Conservation (phyloP, 306 rosid species). For the Castanea mollissima region DNA sequence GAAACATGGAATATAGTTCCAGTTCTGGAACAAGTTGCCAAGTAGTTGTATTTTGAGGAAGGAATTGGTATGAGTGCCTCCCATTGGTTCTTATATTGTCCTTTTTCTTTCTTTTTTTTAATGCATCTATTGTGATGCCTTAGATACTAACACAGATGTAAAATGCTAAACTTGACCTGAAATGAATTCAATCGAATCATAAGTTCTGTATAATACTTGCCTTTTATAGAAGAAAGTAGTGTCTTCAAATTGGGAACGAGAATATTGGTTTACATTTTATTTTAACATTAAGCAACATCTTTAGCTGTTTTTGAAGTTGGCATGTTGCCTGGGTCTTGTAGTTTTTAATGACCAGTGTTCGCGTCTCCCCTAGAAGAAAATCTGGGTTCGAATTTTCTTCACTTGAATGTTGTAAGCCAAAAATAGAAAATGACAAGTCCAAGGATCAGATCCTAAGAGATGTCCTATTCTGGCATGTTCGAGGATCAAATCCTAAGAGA, state of each 20-base stretch:
- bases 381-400: no score
- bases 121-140: constrained; percentile 36
- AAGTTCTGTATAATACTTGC: constrained; percentile 43
- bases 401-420: no score
- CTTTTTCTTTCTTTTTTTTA: constrained; percentile 11
- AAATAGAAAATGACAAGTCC: no score
- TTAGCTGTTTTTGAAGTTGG: no score
- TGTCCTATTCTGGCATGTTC: no score
- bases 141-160: constrained; percentile 68
- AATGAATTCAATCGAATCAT: constrained; percentile 40
- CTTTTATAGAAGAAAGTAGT: constrained; percentile 13
- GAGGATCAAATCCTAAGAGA: no score
- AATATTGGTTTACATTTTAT: no score
- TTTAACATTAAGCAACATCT: no score
- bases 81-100: background rate
- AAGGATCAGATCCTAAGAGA: no score
- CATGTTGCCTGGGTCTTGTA: no score
- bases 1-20: constrained; percentile 67
- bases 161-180: constrained; percentile 43
- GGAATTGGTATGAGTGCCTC: constrained; percentile 15
- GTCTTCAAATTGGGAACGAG: background rate
- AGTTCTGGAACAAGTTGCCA: constrained; percentile 62
- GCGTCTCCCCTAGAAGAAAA: no score
- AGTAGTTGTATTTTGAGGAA: constrained; percentile 46
- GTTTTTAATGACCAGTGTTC: no score